These are phyloP conservation scores for Exserohilum rostratum DNA, from an alignment of 2,329 filamentous ascomycete genomes.

Conservation along the genomic window DNA sequence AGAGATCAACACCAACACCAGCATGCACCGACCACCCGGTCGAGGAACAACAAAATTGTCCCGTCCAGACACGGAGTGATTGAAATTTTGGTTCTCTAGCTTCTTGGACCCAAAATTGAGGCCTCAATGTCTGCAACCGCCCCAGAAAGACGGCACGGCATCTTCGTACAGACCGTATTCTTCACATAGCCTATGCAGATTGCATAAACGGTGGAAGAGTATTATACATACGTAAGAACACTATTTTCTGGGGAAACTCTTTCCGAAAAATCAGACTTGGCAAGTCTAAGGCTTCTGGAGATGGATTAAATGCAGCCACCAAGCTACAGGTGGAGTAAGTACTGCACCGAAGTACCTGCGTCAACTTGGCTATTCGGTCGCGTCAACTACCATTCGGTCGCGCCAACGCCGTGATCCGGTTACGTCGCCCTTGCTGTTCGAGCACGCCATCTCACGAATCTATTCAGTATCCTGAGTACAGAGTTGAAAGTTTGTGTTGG, in stretches of 20 bases:
- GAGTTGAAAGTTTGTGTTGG: neutral
- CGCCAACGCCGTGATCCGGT: no score
- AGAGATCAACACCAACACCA: conserved; percentile 2
- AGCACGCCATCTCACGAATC: neutral
- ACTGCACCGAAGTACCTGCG: neutral
- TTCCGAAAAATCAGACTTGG: no score
- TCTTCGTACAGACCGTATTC: neutral
- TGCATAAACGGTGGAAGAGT: neutral
- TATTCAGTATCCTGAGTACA: neutral
- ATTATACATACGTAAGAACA: no score
- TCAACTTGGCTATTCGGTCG: neutral
- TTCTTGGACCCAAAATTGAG: no score
- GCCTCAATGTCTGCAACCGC: neutral
- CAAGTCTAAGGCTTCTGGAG: neutral
- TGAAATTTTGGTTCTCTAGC: neutral
- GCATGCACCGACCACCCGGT: neutral
- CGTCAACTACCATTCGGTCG: neutral
- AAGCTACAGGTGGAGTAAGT: neutral
- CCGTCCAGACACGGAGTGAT: neutral
- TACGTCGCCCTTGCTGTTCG: neutral
- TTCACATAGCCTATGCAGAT: neutral
- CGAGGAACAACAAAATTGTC: neutral
- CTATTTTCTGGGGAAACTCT: neutral
- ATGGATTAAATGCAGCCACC: neutral
- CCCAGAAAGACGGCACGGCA: neutral